Evolutionary conservation across 441 rosid species (phyloP), one percentile per base, ranked within the genome.

Genomic region (Aleurites moluccanus): DNA sequence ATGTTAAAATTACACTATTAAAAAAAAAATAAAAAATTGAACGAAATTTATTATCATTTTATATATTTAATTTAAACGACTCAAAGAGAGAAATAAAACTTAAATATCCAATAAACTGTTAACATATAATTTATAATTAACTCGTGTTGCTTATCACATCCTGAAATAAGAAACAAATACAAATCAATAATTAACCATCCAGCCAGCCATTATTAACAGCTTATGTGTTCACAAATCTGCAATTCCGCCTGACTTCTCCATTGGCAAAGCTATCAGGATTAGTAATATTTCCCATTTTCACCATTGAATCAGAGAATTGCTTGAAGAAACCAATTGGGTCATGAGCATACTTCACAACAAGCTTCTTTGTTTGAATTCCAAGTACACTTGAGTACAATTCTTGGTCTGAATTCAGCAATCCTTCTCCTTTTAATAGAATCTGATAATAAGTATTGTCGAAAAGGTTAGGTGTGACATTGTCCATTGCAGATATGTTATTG

Each of bases 371-470:
- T 10, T 70, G 78, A 38, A 86, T 76, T 38, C 85, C 89, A 14
- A 86, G 81, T 13, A 84, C 9, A 81, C 97, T 91, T 0, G 88
- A 82, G 25, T 87, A 84, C 1, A 95, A 83, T 71, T 88, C 91
- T 77, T 93, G 99, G 86, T 93, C 98, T 0, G 97, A 93, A 10
- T 88, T 91, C 65, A 93, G 86, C 78, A 95, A 78, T 25, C 98
- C 98, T 53, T 93, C 89, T 9, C 93, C 93, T 0, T 86, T 89
- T 78, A 93, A 68, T 40, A 95, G 90, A 75, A 86, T 83, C 18
- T 86, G 77, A 55, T 77, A 93, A 81, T 90, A 93, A 72, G 88
- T 95, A 73, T 93, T 95, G 83, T 95, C 98, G 23, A 95, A 95
- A 0, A 91, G 87, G 18, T 90, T 84, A 0, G 98, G 99, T 0